phyloP scores from a whole-genome alignment of 768 basidiomycete genomes.

The Botryobasidium botryosum region DNA sequence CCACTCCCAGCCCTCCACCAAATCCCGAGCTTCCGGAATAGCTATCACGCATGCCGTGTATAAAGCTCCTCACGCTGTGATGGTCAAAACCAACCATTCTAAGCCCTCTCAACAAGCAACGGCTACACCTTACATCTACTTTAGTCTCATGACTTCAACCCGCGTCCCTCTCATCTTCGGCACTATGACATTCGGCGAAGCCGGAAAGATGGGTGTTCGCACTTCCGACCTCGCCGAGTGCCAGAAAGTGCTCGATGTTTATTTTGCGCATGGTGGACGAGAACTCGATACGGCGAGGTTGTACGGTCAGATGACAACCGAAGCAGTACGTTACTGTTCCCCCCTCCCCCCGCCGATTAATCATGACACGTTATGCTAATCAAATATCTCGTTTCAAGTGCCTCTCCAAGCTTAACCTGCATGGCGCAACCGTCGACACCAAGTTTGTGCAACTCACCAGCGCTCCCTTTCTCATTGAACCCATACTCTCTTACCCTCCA shows the following conservation, averaged over 20 bases:
- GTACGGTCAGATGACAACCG: constrained; percentile 38
- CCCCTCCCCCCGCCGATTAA: not conserved
- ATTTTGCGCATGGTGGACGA: constrained; percentile 26
- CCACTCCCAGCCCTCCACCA: no score
- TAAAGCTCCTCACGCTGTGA: no score
- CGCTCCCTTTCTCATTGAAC: no score
- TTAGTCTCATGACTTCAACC: no score
- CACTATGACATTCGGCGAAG: constrained; percentile 31
- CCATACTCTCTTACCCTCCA: no score
- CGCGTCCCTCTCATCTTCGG: constrained; percentile 29
- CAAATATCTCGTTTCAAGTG: constrained; percentile 17
- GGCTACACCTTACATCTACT: no score
- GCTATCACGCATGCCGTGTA: no score
- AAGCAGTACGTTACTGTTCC: constrained; percentile 23
- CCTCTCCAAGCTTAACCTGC: constrained; percentile 27
- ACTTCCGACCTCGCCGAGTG: constrained; percentile 22
- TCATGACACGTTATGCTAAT: not conserved
- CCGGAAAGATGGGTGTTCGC: constrained; percentile 28
- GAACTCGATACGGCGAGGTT: constrained; percentile 19
- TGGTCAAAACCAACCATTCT: no score
- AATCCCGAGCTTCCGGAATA: no score
- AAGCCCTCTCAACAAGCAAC: no score
- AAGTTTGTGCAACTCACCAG: constrained; percentile 30
- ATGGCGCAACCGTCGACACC: constrained; percentile 29
- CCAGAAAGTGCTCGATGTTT: constrained; percentile 30